Evolutionary conservation across 257 asterid genomes (phyloP), one percentile per base, ranked within the genome.

Genomic region (Lantana camara): DNA sequence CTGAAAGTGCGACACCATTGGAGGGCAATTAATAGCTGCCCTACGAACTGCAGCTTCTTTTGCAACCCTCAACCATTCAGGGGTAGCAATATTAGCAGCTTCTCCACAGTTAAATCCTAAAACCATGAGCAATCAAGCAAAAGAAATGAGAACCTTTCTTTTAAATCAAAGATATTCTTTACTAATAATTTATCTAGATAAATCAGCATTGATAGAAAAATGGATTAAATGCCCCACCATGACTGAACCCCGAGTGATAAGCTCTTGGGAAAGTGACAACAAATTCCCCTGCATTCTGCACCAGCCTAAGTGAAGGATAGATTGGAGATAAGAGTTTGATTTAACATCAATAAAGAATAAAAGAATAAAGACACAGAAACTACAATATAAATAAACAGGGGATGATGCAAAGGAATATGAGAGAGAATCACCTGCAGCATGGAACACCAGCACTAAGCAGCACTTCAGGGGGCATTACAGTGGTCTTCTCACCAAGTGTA

Each of bases 181-280:
- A 50, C 32, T 15, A 57, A 48, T 51, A 57, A 71, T 20, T 17
- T 53, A 46, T 17, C 55, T 41, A 37, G 45, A 35, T 57, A 37
- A 60, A 57, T 17, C 22, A 69, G 42, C 67, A n/a, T 38, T 52
- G 54, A n/a, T n/a, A n/a, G 49, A 35, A 5, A 49, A 34, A 34
- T 34, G 61, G 38, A 34, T n/a, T n/a, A 50, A 64, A 32, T 32
- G 71, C 22, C 83, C 84, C 81, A 90, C 99, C 99, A 50, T 90
- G 99, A 83, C 99, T 94, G 77, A 94, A 94, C 57, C 99, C 99
- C 14, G 99, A 90, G 90, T 94, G 99, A 75, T 94, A 94, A 70
- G 99, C 99, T 75, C 98, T 82, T 66, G 99, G 99, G 73, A 94
- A 94, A 49, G 99, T 94, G 79, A 94, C 96, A 46, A 94, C 99